phyloP scores from a whole-genome alignment of 148 eudicot genomes.

The Fagopyrum tataricum region DNA sequence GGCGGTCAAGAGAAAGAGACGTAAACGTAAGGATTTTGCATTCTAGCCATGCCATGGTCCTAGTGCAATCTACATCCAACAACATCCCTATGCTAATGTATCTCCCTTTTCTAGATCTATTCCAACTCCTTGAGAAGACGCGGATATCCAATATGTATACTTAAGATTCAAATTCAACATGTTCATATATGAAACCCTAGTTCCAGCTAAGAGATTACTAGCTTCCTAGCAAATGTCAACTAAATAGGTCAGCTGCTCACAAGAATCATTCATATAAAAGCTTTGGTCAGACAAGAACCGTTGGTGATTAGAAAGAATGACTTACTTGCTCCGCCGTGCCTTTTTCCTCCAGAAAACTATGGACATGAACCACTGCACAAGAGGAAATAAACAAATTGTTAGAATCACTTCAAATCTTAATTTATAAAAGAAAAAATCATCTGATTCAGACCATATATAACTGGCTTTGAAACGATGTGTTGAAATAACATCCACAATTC shows the following conservation, averaged over 20 bases:
- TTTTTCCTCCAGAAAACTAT: conserved; percentile 73
- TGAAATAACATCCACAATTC: too few species aligned
- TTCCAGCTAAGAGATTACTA: not conserved
- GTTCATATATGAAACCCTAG: not conserved
- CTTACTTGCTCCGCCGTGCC: conserved; percentile 76
- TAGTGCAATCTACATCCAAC: not conserved
- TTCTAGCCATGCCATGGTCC: not conserved
- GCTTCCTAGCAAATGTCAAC: not conserved
- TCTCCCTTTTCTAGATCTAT: too few species aligned
- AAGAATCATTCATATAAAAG: not conserved
- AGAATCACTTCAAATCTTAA: not conserved
- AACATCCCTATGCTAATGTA: not conserved
- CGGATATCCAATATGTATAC: too few species aligned
- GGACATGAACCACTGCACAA: conserved; percentile 63
- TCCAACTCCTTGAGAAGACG: too few species aligned
- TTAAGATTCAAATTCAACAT: too few species aligned
- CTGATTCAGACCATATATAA: not conserved
- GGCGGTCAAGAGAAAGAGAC: not conserved
- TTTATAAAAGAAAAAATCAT: not conserved
- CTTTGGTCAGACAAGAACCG: not conserved
- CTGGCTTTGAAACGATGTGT: not conserved
- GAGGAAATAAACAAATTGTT: conserved; percentile 11
- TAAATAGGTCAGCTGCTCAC: not conserved
- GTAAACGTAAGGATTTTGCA: not conserved
- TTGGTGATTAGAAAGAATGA: not conserved